Conservation (phyloP, 2,329 filamentous ascomycete genomes). For the Monilinia aucupariae region DNA sequence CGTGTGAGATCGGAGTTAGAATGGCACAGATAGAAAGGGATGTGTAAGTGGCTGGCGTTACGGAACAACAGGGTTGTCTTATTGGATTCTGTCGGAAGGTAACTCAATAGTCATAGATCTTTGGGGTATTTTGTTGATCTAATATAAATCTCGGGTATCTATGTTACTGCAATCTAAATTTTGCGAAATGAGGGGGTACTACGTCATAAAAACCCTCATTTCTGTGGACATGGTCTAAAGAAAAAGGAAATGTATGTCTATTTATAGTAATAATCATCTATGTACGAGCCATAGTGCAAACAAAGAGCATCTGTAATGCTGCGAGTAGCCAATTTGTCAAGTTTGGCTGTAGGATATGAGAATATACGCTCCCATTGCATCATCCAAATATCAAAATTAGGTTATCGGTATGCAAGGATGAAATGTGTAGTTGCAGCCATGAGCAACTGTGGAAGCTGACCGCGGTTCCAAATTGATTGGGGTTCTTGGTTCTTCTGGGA, state of each 20-base stretch:
- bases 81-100: not conserved
- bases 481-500: not conserved
- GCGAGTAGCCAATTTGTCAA: not conserved
- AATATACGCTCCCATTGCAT: not conserved
- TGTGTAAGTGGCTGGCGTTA: not conserved
- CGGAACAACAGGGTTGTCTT: not conserved
- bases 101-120: not conserved
- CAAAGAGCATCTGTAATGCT: not conserved
- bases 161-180: not conserved
- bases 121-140: not conserved
- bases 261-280: not conserved
- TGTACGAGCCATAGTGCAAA: not conserved
- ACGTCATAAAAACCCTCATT: not conserved
- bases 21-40: not conserved
- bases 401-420: not conserved
- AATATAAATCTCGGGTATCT: not conserved
- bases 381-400: not conserved
- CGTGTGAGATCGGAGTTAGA: not conserved
- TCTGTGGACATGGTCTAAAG: not conserved
- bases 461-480: not conserved
- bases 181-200: not conserved
- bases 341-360: not conserved
- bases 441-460: not conserved
- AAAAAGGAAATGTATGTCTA: not conserved
- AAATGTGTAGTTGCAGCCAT: not conserved